Evolutionary conservation across 257 asterid species (phyloP), one percentile per base, ranked within the genome.

Genomic region (Ilex asprella): DNA sequence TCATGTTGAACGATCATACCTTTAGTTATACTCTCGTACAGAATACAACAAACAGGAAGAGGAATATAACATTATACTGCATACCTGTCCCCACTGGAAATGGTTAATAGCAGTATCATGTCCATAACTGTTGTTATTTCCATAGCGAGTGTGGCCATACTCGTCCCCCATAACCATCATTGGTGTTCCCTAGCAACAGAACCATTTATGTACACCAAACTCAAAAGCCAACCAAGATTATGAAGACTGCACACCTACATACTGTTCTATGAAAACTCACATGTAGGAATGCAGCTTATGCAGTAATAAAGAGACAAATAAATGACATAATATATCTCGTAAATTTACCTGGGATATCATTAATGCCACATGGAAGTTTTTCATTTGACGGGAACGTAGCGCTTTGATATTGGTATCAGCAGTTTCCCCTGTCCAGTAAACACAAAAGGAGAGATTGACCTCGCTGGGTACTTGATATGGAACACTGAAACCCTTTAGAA

Each of bases 81-180:
- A 69, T 84, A 91, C 98, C 60, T 75, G 93, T 64, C 75, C 80
- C 98, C 98, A 91, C 68, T 81, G 98, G 83, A 91, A 88, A 80
- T 88, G 74, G 72, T 91, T 91, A 64, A 88, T 80, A 43, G 95
- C 78, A 76, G 73, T 88, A 70, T 91, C 98, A 76, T 88, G 96
- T 64, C 98, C 98, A 62, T 91, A 91, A 67, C 98, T 91, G 79
- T 91, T 91, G 75, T 91, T 91, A 73, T 91, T 91, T 67, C 96
- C 98, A 60, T 71, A 71, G 60, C 98, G 95, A 64, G 96, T 91
- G 70, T 91, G 98, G 14, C 80, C 98, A 70, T 91, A 91, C 71
- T 91, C 98, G 81, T 91, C 98, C 68, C 98, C 98, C 98, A 88
- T 88, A 72, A 91, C 85, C 96, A 91, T 88, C 98, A 91, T 91